Percentiles rank a stretch among this genome's conserved stretches.
These are phyloP conservation scores for Chaetothyriales sp. DNA, from an alignment of 2,329 filamentous ascomycete genomes.

Conservation along the genomic window DNA sequence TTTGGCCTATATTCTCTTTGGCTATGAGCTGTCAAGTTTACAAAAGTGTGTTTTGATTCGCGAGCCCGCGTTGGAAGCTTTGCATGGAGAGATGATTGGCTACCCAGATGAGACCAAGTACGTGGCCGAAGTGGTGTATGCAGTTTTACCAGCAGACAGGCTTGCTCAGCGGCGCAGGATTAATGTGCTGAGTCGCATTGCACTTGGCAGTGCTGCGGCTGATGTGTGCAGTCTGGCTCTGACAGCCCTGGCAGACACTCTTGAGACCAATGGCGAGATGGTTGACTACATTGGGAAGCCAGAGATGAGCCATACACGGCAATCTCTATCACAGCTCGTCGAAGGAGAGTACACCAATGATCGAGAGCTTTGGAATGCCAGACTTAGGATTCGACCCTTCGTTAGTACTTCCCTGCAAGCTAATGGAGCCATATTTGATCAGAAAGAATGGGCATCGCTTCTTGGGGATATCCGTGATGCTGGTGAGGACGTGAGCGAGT, in stretches of 20 bases:
- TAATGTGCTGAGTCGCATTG: not conserved
- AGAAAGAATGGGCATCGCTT: not conserved
- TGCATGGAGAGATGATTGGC: not conserved
- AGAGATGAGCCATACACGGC: not conserved
- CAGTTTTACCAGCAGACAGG: not conserved
- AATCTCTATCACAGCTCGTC: not conserved
- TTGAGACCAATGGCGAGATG: not conserved
- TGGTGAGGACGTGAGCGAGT: conserved; percentile 10
- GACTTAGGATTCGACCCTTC: not conserved
- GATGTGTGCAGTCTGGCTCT: not conserved
- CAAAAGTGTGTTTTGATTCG: not conserved
- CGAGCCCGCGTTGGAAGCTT: not conserved
- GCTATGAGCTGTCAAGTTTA: not conserved
- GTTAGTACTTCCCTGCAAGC: not conserved
- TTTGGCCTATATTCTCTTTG: not conserved
- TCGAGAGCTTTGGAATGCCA: not conserved
- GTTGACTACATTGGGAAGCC: not conserved
- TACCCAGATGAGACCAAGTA: not conserved
- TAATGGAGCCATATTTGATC: not conserved
- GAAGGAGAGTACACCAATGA: not conserved
- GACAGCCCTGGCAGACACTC: not conserved
- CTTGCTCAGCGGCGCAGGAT: not conserved
- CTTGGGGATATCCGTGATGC: conserved; percentile 5
- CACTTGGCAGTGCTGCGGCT: not conserved
- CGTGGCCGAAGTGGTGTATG: not conserved